Evolutionary conservation across 2,329 filamentous ascomycete species (phyloP).

Genomic region (Talaromyces sp.): DNA sequence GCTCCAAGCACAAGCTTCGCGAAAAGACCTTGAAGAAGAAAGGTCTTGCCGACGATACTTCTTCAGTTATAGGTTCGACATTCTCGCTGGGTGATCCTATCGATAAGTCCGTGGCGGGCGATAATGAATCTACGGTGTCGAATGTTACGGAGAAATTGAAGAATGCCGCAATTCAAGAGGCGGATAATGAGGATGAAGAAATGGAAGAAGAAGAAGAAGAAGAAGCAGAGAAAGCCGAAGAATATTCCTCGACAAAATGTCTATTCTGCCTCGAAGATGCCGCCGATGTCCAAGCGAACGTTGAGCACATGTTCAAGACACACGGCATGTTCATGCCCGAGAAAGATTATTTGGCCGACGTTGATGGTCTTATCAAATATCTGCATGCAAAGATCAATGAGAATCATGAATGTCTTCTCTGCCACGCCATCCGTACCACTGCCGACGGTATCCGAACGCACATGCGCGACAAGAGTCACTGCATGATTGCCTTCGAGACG

Average conservation of each 20-base stretch:
- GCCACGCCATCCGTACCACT: slow-evolving; percentile 76
- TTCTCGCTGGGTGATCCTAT: slow-evolving; percentile 86
- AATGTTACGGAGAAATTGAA: slow-evolving; percentile 75
- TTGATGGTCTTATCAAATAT: slow-evolving; percentile 75
- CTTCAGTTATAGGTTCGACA: slow-evolving; percentile 83
- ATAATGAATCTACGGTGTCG: slow-evolving; percentile 54
- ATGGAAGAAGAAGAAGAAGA: slow-evolving; percentile 45
- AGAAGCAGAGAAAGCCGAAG: slow-evolving; percentile 39
- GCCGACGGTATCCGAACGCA: slow-evolving; percentile 84
- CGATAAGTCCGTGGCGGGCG: slow-evolving; percentile 48
- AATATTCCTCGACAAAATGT: slow-evolving; percentile 58
- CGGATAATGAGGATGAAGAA: slow-evolving; percentile 33
- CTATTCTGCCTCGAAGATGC: slow-evolving; percentile 91
- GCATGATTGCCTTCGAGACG: slow-evolving; percentile 87
- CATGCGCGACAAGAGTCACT: slow-evolving; percentile 95
- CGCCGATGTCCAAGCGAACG: slow-evolving; percentile 69
- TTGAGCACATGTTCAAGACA: slow-evolving; percentile 83
- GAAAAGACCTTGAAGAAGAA: slow-evolving; percentile 50
- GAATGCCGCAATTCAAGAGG: slow-evolving; percentile 56
- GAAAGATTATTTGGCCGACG: slow-evolving; percentile 73
- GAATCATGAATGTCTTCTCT: slow-evolving; percentile 81
- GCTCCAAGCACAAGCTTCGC: slow-evolving; percentile 80
- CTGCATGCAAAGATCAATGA: slow-evolving; percentile 77
- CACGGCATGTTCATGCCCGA: slow-evolving; percentile 98
- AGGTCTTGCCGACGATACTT: slow-evolving; percentile 61